A percentile compares a stretch with the other conserved stretches of the same genome.
Evolutionary conservation across 768 basidiomycete species (phyloP).

Genomic region (Lactifluus rugatus): DNA sequence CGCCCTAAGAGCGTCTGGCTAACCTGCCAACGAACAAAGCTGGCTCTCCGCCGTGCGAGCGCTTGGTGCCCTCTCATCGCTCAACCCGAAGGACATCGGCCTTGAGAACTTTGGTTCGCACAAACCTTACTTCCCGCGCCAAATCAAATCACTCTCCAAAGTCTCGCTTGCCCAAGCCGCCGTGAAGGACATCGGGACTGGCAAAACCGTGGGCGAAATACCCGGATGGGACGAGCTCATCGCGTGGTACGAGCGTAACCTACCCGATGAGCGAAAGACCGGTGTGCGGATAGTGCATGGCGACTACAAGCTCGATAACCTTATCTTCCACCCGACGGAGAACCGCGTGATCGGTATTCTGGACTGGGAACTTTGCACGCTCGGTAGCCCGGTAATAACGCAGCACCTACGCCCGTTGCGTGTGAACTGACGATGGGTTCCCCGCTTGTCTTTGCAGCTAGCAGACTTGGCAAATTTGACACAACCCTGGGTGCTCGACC

Average conservation of each 20-base stretch:
- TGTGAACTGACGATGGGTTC: not conserved
- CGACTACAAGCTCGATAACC: conserved; percentile 96
- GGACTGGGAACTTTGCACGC: conserved; percentile 96
- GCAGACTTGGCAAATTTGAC: conserved; percentile 89
- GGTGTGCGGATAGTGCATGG: conserved; percentile 90
- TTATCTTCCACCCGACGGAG: conserved; percentile 89
- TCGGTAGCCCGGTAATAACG: conserved; percentile 73
- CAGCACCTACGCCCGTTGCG: not conserved
- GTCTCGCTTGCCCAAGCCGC: conserved; percentile 74
- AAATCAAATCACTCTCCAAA: conserved; percentile 79
- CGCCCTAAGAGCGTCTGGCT: not conserved
- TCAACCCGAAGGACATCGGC: conserved; percentile 57
- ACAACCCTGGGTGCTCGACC: conserved; percentile 65
- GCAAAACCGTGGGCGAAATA: conserved; percentile 53
- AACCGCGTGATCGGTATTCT: conserved; percentile 89
- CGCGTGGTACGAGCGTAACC: conserved; percentile 61
- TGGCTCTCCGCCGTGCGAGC: conserved; percentile 71
- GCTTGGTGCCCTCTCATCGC: conserved; percentile 56
- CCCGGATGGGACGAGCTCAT: conserved; percentile 66
- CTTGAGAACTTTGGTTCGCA: conserved; percentile 62
- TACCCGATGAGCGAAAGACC: conserved; percentile 67
- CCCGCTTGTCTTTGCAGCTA: conserved; percentile 34
- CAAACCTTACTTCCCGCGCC: conserved; percentile 83
- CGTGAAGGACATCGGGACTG: conserved; percentile 55
- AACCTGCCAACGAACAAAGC: conserved; percentile 29